Conservation (phyloP, 768 basidiomycete genomes). For the Pholiota conissans region DNA sequence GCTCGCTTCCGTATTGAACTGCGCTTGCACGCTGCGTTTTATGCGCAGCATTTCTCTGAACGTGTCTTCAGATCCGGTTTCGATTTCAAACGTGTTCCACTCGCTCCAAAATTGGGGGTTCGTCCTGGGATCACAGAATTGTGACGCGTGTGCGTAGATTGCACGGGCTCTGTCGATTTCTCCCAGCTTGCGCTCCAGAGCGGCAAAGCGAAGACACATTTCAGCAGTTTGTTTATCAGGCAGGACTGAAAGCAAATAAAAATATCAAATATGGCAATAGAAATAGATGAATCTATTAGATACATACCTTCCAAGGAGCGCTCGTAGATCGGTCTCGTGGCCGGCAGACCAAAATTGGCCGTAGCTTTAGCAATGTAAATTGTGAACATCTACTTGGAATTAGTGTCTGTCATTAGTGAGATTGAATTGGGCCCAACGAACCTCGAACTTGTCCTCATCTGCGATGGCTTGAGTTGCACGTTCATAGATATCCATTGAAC, state of each 20-base stretch:
- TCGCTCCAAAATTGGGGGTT: conserved; percentile 93
- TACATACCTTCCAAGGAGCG: conserved; percentile 75
- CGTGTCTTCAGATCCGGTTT: conserved; percentile 98
- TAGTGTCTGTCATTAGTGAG: background rate
- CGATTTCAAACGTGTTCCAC: conserved; percentile 98
- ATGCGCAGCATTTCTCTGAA: conserved; percentile 95
- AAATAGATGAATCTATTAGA: background rate
- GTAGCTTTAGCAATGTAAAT: conserved; percentile 98
- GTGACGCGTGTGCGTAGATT: conserved; percentile 95
- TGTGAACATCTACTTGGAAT: conserved; percentile 76
- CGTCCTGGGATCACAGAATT: conserved; percentile 96
- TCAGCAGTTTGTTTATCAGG: conserved; percentile 94
- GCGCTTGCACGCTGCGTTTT: conserved; percentile 97
- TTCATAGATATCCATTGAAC: conserved; percentile 95
- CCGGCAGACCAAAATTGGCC: conserved; percentile 92
- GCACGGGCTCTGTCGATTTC: conserved; percentile 98
- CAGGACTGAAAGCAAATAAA: conserved; percentile 43
- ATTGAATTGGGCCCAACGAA: conserved; percentile 31
- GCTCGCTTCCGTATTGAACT: conserved; percentile 96
- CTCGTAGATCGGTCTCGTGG: conserved; percentile 95
- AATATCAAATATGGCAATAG: background rate
- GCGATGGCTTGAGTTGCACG: conserved; percentile 85
- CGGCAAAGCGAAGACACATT: conserved; percentile 96
- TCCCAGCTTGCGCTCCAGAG: conserved; percentile 94
- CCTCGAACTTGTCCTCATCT: conserved; percentile 94